Percentiles rank a stretch among this genome's conserved stretches.
Evolutionary conservation across 345 rosid species (phyloP).

Genomic region (Dipteronia dyeriana): DNA sequence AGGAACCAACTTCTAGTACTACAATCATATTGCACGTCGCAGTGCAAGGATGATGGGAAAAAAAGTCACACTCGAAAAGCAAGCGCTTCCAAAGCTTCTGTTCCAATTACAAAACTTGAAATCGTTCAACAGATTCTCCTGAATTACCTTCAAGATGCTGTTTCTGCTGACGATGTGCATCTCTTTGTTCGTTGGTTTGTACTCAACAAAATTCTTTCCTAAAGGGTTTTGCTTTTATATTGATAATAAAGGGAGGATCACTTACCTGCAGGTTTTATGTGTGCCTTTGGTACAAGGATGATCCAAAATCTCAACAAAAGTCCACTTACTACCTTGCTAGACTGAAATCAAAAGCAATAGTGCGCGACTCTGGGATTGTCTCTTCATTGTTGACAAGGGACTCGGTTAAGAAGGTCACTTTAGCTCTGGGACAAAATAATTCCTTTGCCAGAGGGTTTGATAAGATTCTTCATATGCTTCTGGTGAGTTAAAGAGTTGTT

Average conservation of each 20-base stretch:
- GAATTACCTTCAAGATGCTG: conserved; percentile 87
- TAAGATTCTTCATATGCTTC: conserved; percentile 92
- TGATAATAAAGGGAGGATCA: conserved; percentile 24
- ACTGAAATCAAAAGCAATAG: conserved; percentile 77
- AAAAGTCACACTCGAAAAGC: conserved; percentile 24
- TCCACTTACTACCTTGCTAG: conserved; percentile 68
- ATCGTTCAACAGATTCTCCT: conserved; percentile 84
- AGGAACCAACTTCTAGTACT: conserved; percentile 83
- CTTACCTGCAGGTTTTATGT: conserved; percentile 79
- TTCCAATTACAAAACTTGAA: conserved; percentile 61
- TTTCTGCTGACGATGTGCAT: conserved; percentile 75
- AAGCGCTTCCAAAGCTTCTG: conserved; percentile 41
- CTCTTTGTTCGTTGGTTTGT: conserved; percentile 89
- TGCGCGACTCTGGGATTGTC: conserved; percentile 70
- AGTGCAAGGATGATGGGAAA: conserved; percentile 46
- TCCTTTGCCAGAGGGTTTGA: conserved; percentile 97
- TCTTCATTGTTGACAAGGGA: conserved; percentile 68
- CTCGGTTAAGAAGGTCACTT: conserved; percentile 75
- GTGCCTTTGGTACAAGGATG: conserved; percentile 94
- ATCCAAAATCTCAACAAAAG: conserved; percentile 71
- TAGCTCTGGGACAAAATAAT: conserved; percentile 84
- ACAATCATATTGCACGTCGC: conserved; percentile 71
- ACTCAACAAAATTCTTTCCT: conserved; percentile 20
- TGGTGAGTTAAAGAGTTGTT: conserved; percentile 60
- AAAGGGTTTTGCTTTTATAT: conserved; percentile 15